Evolutionary conservation across 2,329 filamentous ascomycete species (phyloP).

Genomic region (Aspergillus cejpii): DNA sequence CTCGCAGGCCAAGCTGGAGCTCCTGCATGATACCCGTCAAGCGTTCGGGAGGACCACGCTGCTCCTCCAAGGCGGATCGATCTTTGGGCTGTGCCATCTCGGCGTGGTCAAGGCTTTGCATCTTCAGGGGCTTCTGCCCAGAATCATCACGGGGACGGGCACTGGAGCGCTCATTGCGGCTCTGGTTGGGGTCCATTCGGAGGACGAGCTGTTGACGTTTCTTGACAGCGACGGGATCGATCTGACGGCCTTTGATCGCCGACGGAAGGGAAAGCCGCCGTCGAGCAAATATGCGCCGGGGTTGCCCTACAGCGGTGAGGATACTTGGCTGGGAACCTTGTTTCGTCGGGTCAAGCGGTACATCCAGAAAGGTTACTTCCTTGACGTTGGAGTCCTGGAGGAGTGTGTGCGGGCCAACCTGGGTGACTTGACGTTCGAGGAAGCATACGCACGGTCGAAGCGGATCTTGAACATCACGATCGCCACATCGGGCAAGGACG

Average conservation of each 20-base stretch:
- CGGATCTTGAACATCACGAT: slow-evolving; percentile 88
- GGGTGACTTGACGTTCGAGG: slow-evolving; percentile 85
- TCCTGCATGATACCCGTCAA: slow-evolving; percentile 78
- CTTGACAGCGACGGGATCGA: slow-evolving; percentile 75
- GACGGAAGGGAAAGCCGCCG: slow-evolving; percentile 22
- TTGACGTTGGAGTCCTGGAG: slow-evolving; percentile 75
- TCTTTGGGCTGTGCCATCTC: slow-evolving; percentile 84
- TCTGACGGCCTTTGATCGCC: slow-evolving; percentile 64
- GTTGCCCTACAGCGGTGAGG: slow-evolving; percentile 24
- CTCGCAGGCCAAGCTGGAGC: slow-evolving; percentile 73
- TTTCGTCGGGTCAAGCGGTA: slow-evolving; percentile 62
- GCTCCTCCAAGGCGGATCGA: slow-evolving; percentile 81
- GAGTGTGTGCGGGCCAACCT: slow-evolving; percentile 78
- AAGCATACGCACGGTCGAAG: slow-evolving; percentile 80
- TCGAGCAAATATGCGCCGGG: slow-evolving; percentile 4
- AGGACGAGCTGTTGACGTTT: slow-evolving; percentile 72
- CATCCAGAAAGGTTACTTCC: slow-evolving; percentile 68
- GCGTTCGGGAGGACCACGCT: slow-evolving; percentile 81
- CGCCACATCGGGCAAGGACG: slow-evolving; percentile 64
- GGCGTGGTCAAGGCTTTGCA: slow-evolving; percentile 86
- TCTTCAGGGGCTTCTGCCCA: slow-evolving; percentile 69
- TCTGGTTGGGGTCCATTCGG: slow-evolving; percentile 77
- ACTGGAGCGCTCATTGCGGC: slow-evolving; percentile 87
- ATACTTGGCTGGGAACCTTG: slow-evolving; percentile 52
- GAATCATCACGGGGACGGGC: slow-evolving; percentile 85